phyloP scores from a whole-genome alignment of 2,329 filamentous ascomycete genomes.

The Cladosporium sp. region DNA sequence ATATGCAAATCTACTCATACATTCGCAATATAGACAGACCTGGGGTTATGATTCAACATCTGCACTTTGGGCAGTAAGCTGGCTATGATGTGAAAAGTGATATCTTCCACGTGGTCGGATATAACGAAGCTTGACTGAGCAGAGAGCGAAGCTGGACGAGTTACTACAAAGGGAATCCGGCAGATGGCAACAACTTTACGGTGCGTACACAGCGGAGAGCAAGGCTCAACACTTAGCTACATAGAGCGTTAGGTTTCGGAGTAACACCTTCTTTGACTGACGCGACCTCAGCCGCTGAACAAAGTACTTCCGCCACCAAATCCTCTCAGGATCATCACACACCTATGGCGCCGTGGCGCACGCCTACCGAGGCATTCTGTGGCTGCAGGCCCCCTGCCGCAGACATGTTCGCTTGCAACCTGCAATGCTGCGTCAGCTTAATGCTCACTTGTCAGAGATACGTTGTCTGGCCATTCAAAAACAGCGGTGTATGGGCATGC shows the following conservation, averaged over 20 bases:
- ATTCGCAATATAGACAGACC: neutral
- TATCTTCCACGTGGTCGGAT: neutral
- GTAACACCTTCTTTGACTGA: neutral
- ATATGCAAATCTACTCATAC: neutral
- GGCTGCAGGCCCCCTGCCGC: neutral
- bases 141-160: neutral
- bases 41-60: neutral
- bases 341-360: neutral
- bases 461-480: neutral
- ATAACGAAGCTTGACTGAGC: neutral
- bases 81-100: neutral
- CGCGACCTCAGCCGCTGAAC: neutral
- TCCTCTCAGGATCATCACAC: conserved; percentile 4
- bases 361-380: neutral
- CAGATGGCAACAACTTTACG: no score
- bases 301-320: neutral
- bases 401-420: neutral
- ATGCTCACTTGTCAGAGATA: neutral
- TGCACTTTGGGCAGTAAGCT: neutral
- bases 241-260: neutral
- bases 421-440: neutral
- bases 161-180: no score
- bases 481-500: neutral
- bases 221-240: neutral
- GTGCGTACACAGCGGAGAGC: neutral